Conservation (phyloP, 768 basidiomycete genomes). For the Zangia roseola region DNA sequence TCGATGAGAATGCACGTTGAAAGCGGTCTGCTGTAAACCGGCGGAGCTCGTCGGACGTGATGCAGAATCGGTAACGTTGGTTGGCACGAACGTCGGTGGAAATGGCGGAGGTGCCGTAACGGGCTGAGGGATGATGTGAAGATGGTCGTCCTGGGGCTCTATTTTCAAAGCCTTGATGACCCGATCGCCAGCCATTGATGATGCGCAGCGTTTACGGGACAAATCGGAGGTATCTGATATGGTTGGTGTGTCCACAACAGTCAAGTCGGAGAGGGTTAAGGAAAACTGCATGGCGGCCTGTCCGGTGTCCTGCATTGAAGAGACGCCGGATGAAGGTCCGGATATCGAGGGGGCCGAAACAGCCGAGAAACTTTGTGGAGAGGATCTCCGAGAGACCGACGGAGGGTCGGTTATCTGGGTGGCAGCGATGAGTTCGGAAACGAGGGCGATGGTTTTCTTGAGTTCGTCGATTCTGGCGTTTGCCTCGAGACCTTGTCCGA, state of each 20-base stretch:
- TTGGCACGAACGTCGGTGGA: slow-evolving; percentile 25
- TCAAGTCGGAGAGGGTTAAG: slow-evolving; percentile 12
- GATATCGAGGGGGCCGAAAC: slow-evolving; percentile 31
- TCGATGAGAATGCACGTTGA: slow-evolving; percentile 25
- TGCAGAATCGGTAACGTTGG: slow-evolving; percentile 26
- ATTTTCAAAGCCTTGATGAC: slow-evolving; percentile 48
- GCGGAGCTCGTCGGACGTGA: slow-evolving; percentile 36
- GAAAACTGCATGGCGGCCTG: slow-evolving; percentile 23
- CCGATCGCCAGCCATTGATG: slow-evolving; percentile 45
- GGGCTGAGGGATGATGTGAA: slow-evolving; percentile 25
- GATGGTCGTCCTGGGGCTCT: slow-evolving; percentile 45
- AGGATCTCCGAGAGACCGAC: slow-evolving; percentile 32
- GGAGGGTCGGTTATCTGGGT: slow-evolving; percentile 37
- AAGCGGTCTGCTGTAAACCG: slow-evolving; percentile 20
- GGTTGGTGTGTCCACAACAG: slow-evolving; percentile 22
- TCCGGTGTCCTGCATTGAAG: slow-evolving; percentile 25
- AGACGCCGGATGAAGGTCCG: slow-evolving; percentile 29
- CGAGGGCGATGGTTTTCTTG: slow-evolving; percentile 50
- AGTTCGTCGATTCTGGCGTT: slow-evolving; percentile 54
- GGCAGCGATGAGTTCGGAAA: slow-evolving; percentile 53
- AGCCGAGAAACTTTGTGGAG: slow-evolving; percentile 23
- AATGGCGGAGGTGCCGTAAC: slow-evolving; percentile 24
- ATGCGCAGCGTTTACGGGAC: slow-evolving; percentile 52
- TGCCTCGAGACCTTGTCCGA: slow-evolving; percentile 47
- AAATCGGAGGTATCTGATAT: slow-evolving; percentile 36